phyloP scores from a whole-genome alignment of 2,329 filamentous ascomycete genomes.

The Neoscytalidium dimidiatum region DNA sequence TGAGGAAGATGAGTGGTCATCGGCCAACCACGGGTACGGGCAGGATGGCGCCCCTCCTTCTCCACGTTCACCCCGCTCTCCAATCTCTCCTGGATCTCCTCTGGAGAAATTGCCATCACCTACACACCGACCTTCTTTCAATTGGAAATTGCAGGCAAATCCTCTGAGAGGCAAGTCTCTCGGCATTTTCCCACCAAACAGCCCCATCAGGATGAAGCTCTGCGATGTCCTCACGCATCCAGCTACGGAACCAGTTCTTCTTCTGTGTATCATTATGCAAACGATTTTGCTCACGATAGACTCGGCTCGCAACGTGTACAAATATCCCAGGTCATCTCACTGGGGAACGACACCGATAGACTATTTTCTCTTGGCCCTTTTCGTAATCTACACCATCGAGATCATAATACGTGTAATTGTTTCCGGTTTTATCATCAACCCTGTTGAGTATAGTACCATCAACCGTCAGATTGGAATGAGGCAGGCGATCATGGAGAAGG shows the following conservation, averaged over 20 bases:
- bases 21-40: background rate
- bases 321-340: conserved; percentile 56
- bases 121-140: conserved; percentile 27
- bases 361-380: conserved; percentile 79
- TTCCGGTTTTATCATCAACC: conserved; percentile 89
- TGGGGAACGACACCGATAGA: conserved; percentile 75
- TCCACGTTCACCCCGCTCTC: conserved; percentile 6
- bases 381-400: conserved; percentile 87
- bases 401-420: conserved; percentile 82
- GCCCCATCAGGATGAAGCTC: conserved; percentile 69
- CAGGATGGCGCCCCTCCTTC: conserved; percentile 42
- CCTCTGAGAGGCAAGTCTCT: conserved; percentile 84
- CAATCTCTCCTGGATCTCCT: conserved; percentile 31
- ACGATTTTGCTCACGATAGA: conserved; percentile 86
- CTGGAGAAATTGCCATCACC: conserved; percentile 43
- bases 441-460: conserved; percentile 87
- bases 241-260: conserved; percentile 80
- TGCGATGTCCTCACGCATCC: conserved; percentile 86
- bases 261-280: conserved; percentile 85
- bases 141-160: conserved; percentile 57
- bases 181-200: conserved; percentile 81
- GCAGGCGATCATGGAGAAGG: conserved; percentile 74
- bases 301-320: conserved; percentile 70
- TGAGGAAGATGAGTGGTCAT: conserved; percentile 6
- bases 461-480: conserved; percentile 75